Conservation (phyloP, 441 rosid genomes). For the Sinapis alba region DNA sequence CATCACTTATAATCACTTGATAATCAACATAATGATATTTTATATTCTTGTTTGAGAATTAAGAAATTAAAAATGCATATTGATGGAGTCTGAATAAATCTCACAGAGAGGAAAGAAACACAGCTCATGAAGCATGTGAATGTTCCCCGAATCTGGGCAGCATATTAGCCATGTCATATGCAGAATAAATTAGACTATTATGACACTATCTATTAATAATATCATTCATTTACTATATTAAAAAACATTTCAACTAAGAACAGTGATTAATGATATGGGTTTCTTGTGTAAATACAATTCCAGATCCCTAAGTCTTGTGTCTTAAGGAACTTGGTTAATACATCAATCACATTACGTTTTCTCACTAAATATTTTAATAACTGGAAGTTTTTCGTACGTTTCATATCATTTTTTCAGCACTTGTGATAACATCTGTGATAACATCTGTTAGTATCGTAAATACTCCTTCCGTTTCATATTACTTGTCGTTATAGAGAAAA, state of each 20-base stretch:
- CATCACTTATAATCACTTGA: background rate
- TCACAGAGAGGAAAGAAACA: slow-evolving; percentile 9
- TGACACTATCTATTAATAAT: background rate
- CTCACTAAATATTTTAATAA: slow-evolving; percentile 5
- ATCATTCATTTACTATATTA: background rate
- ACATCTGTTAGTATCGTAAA: slow-evolving; percentile 3
- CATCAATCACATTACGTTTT: slow-evolving; percentile 34
- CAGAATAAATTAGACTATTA: slow-evolving; percentile 5
- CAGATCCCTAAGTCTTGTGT: slow-evolving; percentile 33
- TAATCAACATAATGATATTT: background rate
- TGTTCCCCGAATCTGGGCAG: slow-evolving; percentile 36
- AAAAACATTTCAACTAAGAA: slow-evolving; percentile 13
- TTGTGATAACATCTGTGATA: background rate
- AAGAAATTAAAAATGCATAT: background rate
- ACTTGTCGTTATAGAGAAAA: too few relatives aligned
- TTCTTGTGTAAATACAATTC: slow-evolving; percentile 29
- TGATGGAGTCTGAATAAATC: slow-evolving; percentile 7
- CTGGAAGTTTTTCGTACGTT: slow-evolving; percentile 18
- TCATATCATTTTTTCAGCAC: slow-evolving; percentile 5
- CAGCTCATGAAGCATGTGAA: slow-evolving; percentile 38
- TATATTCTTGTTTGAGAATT: background rate
- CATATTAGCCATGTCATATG: slow-evolving; percentile 29
- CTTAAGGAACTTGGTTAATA: slow-evolving; percentile 31
- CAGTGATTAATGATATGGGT: slow-evolving; percentile 23
- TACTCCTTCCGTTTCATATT: too few relatives aligned